Evolutionary conservation across 306 rosid genomes (phyloP).

Genomic region (Medicago lupulina): DNA sequence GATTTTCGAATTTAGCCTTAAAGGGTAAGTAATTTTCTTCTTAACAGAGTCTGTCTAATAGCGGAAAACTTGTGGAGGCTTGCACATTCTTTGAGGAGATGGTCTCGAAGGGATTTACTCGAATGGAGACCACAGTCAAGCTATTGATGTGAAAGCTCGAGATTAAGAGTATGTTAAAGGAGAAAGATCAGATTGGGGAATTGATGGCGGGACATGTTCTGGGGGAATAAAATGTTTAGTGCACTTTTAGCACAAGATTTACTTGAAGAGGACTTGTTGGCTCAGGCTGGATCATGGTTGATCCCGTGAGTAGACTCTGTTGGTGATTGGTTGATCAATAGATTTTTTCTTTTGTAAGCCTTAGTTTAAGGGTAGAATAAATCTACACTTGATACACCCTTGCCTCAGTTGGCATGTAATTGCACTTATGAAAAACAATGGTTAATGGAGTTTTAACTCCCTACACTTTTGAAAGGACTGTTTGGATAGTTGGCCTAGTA

Average conservation of each 20-base stretch:
- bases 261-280: background rate
- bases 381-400: background rate
- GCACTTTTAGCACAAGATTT: background rate
- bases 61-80: constrained; percentile 62
- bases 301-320: background rate
- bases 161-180: constrained; percentile 64
- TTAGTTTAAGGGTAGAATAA: background rate
- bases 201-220: constrained; percentile 53
- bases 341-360: background rate
- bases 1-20: constrained; percentile 63
- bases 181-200: constrained; percentile 57
- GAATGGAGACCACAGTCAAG: constrained; percentile 46
- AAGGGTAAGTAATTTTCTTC: constrained; percentile 63
- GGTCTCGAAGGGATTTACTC: constrained; percentile 58
- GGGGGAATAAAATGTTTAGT: background rate
- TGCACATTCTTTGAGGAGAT: constrained; percentile 66
- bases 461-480: background rate
- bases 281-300: background rate
- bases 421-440: background rate
- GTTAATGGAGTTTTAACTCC: background rate
- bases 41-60: constrained; percentile 49
- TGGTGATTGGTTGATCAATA: background rate
- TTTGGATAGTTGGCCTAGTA: background rate
- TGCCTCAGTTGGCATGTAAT: background rate
- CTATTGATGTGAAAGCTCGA: constrained; percentile 57